Evolutionary conservation across 2,329 filamentous ascomycete species (phyloP).

Genomic region (Pseudodiploospora longispora): DNA sequence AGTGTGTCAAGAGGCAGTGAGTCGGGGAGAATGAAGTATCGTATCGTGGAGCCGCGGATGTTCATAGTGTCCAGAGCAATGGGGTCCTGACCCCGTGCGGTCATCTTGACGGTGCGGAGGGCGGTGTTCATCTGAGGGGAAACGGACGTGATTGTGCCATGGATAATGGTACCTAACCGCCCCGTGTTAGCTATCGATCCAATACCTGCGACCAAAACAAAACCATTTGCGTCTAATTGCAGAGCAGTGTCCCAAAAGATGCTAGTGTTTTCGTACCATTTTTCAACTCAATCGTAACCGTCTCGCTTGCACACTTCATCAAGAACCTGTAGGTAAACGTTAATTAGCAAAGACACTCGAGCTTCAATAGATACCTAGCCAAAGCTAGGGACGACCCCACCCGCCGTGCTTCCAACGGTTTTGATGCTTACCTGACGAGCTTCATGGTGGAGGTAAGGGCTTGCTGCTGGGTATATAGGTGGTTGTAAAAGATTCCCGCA

Average conservation of each 20-base stretch:
- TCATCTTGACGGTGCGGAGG: conserved; percentile 95
- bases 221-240: too few relatives aligned
- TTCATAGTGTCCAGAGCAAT: conserved; percentile 92
- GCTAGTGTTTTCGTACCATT: conserved; percentile 57
- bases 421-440: conserved; percentile 74
- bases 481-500: conserved; percentile 1
- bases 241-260: too few relatives aligned
- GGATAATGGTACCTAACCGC: conserved; percentile 74
- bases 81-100: conserved; percentile 75
- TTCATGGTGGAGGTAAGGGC: conserved; percentile 62
- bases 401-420: conserved; percentile 73
- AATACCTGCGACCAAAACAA: too few relatives aligned
- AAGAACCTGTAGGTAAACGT: conserved; percentile 61
- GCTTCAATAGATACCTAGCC: conserved; percentile 3
- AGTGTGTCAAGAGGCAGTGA: conserved; percentile 91
- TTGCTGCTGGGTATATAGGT: conserved; percentile 7
- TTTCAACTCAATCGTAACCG: conserved; percentile 96
- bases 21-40: conserved; percentile 95
- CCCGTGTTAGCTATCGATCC: conserved; percentile 2
- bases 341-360: conserved; percentile 18
- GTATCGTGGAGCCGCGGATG: conserved; percentile 89
- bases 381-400: conserved; percentile 44
- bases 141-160: conserved; percentile 94
- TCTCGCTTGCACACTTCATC: conserved; percentile 99
- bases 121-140: conserved; percentile 98